Base-by-base conservation (phyloP, 2,329 filamentous ascomycete species). In the Aspergillus brunneoviolaceus region DNA sequence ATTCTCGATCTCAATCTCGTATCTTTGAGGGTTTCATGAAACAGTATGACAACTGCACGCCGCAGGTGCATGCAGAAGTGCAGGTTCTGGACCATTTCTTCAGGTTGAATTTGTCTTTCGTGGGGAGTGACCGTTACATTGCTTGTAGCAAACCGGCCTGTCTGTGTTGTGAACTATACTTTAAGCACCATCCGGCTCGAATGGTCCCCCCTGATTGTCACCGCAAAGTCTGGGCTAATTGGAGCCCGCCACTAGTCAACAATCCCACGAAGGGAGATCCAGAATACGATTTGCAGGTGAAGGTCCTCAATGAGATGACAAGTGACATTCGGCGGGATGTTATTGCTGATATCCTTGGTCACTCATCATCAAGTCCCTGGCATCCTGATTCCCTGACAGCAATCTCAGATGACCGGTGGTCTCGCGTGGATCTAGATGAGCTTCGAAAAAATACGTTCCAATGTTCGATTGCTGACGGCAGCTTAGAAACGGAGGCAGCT, bases 61-160 rank as follows among this genome's bases (percentile, higher is more conserved):
- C 57, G 31, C 51, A 56, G 35, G 69, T 75, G 16, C 81, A 84
- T 62, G 77, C 80, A 2, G 81, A 84, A 63, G 69, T 84, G 3
- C 74, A 79, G 56, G 68, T 82, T 3, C 67, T 84, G 0, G 80
- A 85, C 45, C 70, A 80, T 54, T 84, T 84, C 61, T 69, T 76
- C 61, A 54, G 62, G 5, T 65, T 65, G 0, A 39, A 63, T 0
- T 64, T 77, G 1, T 25, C 16, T 0, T 84, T 81, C 62, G 70
- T 72, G 3, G 71, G 69, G 2, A 57, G 69, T 4, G 81, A 84
- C 59, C 68, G 69, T 3, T 84, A 77, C 62, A 77, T 85, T 12
- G 81, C 77, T 3, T 82, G 78, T 60, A 85, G 81, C 65, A 85
- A 85, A 66, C 76, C 77, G 0, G 78, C 83, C 3, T 85, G 82